Evolutionary conservation across 2,329 filamentous ascomycete genomes (phyloP), one percentile per base, ranked within the genome.

Genomic region (Didymellaceae sp.): DNA sequence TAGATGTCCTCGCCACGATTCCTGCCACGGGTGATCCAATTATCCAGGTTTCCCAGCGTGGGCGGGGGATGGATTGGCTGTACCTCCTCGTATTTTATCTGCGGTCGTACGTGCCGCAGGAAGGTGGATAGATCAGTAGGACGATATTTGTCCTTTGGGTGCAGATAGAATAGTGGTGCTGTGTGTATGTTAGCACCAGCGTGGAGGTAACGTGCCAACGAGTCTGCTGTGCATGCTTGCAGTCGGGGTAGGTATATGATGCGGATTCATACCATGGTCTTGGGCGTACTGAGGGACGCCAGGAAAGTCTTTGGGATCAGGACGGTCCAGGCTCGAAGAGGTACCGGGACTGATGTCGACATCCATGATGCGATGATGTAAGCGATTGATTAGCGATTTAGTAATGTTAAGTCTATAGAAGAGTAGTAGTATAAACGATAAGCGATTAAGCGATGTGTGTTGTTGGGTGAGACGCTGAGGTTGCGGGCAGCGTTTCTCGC

Each of bases 131-230:
- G 62, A 39, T 76, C 71, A 14, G 75, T 68, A 2, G 76, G 76
- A 13, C 51, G 55, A 57, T 77, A 78, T 0, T 54, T 55, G 16
- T 78, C 75, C 22, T 48, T 50, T 6, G 71, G 63, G 58, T 70
- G 66, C 18, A 78, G 70, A 51, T 74, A 68, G 43, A 77, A 65
- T 6, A 78, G 57, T 0, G 76, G 75, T 21, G 75, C 76, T 66
- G 33, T 21, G 18, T 13, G 20, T 6, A 16, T 25, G 24, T 25
- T 11, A 25, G 24, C 24, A n/a, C n/a, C n/a, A n/a, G n/a, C n/a
- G n/a, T n/a, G n/a, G n/a, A n/a, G n/a, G n/a, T n/a, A n/a, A n/a
- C n/a, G n/a, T n/a, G n/a, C n/a, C n/a, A n/a, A n/a, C n/a, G n/a
- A n/a, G n/a, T n/a, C n/a, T n/a, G n/a, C n/a, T n/a, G n/a, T n/a